A percentile compares a stretch with the other conserved stretches of the same genome.
Evolutionary conservation across 176 grass and related monocot species (phyloP).

Genomic region (Oryza australiensis): DNA sequence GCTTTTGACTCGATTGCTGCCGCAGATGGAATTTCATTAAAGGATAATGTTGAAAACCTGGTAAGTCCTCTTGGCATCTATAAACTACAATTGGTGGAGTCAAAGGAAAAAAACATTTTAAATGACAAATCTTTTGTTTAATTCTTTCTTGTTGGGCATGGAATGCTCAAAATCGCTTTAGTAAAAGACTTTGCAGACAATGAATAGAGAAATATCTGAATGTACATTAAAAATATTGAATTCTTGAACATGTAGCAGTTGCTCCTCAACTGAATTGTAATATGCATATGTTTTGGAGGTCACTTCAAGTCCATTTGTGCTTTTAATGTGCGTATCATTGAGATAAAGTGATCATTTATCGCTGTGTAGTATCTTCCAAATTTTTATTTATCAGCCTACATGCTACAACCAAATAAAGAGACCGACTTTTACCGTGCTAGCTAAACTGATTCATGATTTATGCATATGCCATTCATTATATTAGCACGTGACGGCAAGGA

Average conservation of each 20-base stretch:
- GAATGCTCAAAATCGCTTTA: conserved; percentile 12
- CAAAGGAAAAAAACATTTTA: conserved; percentile 8
- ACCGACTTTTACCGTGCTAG: not conserved
- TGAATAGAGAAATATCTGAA: not conserved
- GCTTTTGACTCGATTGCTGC: conserved; percentile 70
- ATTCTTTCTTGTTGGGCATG: not conserved
- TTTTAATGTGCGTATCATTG: not conserved
- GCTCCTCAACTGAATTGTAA: conserved; percentile 14
- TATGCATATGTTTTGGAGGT: conserved; percentile 1
- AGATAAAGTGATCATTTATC: not conserved
- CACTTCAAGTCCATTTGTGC: not conserved
- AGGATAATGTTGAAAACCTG: conserved; percentile 67
- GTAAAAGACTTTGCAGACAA: conserved; percentile 1
- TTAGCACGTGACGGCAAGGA: not conserved
- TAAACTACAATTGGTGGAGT: conserved; percentile 17
- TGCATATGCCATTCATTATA: not conserved
- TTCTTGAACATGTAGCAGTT: not conserved
- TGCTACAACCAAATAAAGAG: not conserved
- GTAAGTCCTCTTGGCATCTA: conserved; percentile 45
- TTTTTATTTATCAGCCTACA: conserved; percentile 24
- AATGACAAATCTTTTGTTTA: conserved; percentile 14
- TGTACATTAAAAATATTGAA: not conserved
- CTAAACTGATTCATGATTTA: conserved; percentile 17
- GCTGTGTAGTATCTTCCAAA: conserved; percentile 9
- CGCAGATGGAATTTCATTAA: conserved; percentile 69